Conservation (phyloP, 1,139 yeast species). For the Blastobotrys arbuscula region DNA sequence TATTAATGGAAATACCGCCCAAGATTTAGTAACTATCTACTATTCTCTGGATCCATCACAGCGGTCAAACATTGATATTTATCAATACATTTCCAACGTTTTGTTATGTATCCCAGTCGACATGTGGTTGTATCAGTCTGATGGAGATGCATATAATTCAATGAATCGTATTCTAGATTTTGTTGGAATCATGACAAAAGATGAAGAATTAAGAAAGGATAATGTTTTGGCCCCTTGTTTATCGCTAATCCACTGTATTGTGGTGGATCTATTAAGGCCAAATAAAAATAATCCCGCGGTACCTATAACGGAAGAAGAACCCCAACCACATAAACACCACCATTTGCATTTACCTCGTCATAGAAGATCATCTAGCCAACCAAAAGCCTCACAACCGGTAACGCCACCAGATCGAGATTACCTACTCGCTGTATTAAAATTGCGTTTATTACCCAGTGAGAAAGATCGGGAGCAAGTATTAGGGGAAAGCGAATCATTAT, state of each 20-base stretch:
- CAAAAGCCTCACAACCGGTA: neutral
- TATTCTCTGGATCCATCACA: conserved; percentile 12
- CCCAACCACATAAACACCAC: neutral
- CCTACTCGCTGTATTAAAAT: conserved; percentile 9
- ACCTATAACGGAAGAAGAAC: neutral
- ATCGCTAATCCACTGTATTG: conserved; percentile 16
- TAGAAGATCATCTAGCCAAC: conserved; percentile 2
- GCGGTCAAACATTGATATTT: conserved; percentile 12
- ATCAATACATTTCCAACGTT: conserved; percentile 19
- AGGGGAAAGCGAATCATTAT: conserved; percentile 20
- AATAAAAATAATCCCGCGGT: neutral
- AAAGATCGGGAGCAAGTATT: conserved; percentile 19
- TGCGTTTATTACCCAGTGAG: conserved; percentile 18
- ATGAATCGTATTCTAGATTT: conserved; percentile 12
- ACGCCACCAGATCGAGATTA: neutral
- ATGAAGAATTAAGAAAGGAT: conserved; percentile 14
- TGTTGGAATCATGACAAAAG: conserved; percentile 12
- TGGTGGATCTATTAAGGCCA: conserved; percentile 8
- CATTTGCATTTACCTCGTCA: conserved; percentile 2
- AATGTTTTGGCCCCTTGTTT: conserved; percentile 17
- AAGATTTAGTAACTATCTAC: conserved; percentile 15
- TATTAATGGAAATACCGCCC: conserved; percentile 14
- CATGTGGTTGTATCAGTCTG: conserved; percentile 15
- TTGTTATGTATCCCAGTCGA: conserved; percentile 17
- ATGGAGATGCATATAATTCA: conserved; percentile 3